phyloP scores from a whole-genome alignment of 306 rosid species.

The Rosa chinensis region DNA sequence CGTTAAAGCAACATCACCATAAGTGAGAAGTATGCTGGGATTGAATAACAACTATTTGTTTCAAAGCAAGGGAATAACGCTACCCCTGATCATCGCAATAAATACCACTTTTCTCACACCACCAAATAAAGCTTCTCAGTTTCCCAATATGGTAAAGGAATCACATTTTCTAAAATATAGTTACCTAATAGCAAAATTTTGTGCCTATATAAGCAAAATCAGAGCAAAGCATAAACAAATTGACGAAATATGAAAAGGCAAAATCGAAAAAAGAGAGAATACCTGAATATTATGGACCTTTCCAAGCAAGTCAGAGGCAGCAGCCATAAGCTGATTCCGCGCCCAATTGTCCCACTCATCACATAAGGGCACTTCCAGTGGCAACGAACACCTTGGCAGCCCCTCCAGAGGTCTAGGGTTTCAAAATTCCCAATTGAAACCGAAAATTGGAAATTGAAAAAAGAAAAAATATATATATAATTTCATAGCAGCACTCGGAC shows the following conservation, averaged over 20 bases:
- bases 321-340: constrained; percentile 76
- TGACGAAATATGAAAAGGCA: too few species aligned
- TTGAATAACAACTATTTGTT: too few species aligned
- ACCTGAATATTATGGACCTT: constrained; percentile 88
- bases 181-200: background rate
- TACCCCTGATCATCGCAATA: background rate
- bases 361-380: constrained; percentile 28
- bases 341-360: constrained; percentile 83
- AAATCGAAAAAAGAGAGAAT: background rate
- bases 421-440: constrained; percentile 11
- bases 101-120: background rate
- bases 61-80: too few species aligned
- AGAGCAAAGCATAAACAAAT: background rate
- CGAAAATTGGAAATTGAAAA: background rate
- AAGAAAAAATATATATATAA: background rate
- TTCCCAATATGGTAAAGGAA: background rate
- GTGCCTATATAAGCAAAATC: background rate
- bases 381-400: constrained; percentile 66
- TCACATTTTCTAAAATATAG: too few species aligned
- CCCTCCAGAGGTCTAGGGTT: constrained; percentile 57
- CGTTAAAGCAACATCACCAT: too few species aligned
- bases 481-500: too few species aligned
- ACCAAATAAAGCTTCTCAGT: background rate
- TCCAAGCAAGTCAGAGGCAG: constrained; percentile 89
- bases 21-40: too few species aligned